Evolutionary conservation across 148 eudicot species (phyloP).

Genomic region (Camellia sinensis): DNA sequence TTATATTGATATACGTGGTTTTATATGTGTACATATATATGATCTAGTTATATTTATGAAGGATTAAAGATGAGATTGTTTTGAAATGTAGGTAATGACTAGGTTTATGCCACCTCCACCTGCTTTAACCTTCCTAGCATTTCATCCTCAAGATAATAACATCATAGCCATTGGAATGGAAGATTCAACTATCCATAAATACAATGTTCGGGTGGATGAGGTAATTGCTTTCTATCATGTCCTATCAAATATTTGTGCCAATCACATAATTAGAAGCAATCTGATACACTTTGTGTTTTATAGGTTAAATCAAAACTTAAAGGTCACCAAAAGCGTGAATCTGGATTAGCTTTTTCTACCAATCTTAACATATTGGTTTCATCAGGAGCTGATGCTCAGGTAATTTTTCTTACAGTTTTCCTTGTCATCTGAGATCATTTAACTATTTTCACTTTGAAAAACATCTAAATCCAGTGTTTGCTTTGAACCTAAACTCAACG

Average conservation of each 20-base stretch:
- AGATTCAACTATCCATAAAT: slow-evolving; percentile 84
- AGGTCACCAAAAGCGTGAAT: slow-evolving; percentile 72
- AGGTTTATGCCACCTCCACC: slow-evolving; percentile 94
- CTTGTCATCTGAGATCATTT: not conserved
- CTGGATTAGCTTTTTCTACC: slow-evolving; percentile 78
- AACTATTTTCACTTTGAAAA: not conserved
- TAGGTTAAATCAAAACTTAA: slow-evolving; percentile 71
- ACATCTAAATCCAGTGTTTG: not conserved
- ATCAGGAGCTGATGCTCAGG: slow-evolving; percentile 93
- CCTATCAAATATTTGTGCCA: not conserved
- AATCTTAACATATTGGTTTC: slow-evolving; percentile 66
- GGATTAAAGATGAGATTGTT: slow-evolving; percentile 1
- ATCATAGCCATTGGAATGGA: slow-evolving; percentile 96
- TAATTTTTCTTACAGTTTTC: slow-evolving; percentile 19
- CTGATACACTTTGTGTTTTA: not conserved
- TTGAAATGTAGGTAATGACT: slow-evolving; percentile 61
- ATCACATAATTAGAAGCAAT: not conserved
- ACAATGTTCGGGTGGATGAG: slow-evolving; percentile 82
- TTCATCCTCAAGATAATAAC: slow-evolving; percentile 85
- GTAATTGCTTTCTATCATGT: slow-evolving; percentile 29
- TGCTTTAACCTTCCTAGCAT: slow-evolving; percentile 78
- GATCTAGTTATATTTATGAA: not conserved
- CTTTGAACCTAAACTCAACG: not conserved
- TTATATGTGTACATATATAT: too few relatives aligned
- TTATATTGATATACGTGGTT: too few relatives aligned